Base-by-base conservation (phyloP, 116 monocot species). In the Trichopus zeylanicus region DNA sequence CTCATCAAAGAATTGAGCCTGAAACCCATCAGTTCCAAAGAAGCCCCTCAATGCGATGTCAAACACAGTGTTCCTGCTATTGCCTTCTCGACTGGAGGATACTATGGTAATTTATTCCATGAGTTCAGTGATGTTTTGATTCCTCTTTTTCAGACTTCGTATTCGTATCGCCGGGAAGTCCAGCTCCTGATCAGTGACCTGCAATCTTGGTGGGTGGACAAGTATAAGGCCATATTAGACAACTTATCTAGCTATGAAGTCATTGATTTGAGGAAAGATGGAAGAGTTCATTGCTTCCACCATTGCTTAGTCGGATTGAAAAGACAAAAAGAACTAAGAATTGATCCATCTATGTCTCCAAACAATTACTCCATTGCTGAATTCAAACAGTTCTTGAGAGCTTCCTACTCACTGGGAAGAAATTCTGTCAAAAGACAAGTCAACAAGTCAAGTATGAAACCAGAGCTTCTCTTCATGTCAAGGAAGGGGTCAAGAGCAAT, bases 101-200 rank as follows among this genome's bases (percentile, higher is more conserved):
- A 75, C 64, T 62, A 72, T 5, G 83, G 83, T n/a, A 84, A 84
- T 32, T 59, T 72, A 48, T 78, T 83, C 71, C 83, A 83, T 31
- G 83, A 78, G 62, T 78, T 83, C 71, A 67, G 75, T 6, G 83
- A 83, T 28, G 62, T 78, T 1, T 27, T 75, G 16, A 38, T 83
- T n/a, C 83, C 83, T 0, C 60, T 83, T 3, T 78, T 75, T 56
- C 60, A 64, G 4, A 78, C 75, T 6, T 59, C 83, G 7, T 60
- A 25, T 20, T 64, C 52, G 10, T 83, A 71, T 60, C 32, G 69
- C 12, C 75, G 83, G 11, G 75, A 84, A 31, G 83, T 84, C 27
- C 64, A 75, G 62, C 66, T 84, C 62, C 23, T 84, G 11, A 24
- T 79, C 3, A 38, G 46, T 4, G 65, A 78, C 64, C 30, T 47